phyloP scores from a whole-genome alignment of 2,329 filamentous ascomycete species.

The Emmonsiellopsis sp. region DNA sequence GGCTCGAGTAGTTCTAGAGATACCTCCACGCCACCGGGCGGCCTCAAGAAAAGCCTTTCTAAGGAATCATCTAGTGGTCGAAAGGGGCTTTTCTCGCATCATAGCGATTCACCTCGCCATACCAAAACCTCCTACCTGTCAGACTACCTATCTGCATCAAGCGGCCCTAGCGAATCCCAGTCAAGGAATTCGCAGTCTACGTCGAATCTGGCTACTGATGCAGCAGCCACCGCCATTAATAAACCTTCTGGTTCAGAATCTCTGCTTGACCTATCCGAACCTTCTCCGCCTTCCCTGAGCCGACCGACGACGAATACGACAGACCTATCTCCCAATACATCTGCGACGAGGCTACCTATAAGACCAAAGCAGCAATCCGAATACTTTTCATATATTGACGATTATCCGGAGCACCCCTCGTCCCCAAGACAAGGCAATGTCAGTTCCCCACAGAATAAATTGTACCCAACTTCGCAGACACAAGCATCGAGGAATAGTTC shows the following conservation, averaged over 20 bases:
- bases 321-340: constrained; percentile 14
- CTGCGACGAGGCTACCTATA: constrained; percentile 22
- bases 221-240: constrained; percentile 9
- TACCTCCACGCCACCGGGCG: too few species aligned
- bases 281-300: constrained; percentile 10
- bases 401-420: constrained; percentile 23
- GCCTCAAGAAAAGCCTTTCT: neutral
- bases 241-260: constrained; percentile 3
- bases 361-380: constrained; percentile 28
- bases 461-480: neutral
- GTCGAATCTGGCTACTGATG: constrained; percentile 8
- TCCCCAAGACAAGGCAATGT: constrained; percentile 5
- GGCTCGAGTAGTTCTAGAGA: constrained; percentile 16
- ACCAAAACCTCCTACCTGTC: constrained; percentile 4
- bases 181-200: constrained; percentile 7
- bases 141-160: constrained; percentile 10
- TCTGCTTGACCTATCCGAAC: constrained; percentile 3
- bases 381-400: constrained; percentile 26
- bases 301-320: constrained; percentile 14
- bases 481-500: neutral
- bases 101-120: neutral
- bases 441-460: neutral
- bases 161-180: constrained; percentile 2
- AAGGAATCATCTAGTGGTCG: neutral
- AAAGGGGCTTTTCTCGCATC: constrained; percentile 1